A percentile compares a stretch with the other conserved stretches of the same genome.
These are phyloP conservation scores for Ustilago esculenta DNA, from an alignment of 1,284 basidiomycete species.

Conservation along the genomic window DNA sequence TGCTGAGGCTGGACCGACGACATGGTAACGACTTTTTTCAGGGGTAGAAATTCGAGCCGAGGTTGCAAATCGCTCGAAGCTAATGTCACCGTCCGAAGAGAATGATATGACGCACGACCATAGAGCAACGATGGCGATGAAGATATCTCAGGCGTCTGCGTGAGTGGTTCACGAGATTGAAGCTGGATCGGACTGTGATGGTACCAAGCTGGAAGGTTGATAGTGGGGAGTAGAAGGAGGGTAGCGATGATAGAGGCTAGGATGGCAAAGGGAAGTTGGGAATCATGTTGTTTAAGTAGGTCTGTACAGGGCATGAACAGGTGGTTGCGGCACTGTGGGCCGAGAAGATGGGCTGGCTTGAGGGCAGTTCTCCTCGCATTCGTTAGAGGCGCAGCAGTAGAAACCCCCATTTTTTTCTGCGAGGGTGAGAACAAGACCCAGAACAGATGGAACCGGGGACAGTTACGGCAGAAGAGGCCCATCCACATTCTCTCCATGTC, in stretches of 20 bases:
- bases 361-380: too few relatives aligned
- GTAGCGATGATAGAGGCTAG: neutral
- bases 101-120: neutral
- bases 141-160: too few relatives aligned
- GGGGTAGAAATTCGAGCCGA: neutral
- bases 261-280: neutral
- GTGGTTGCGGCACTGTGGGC: neutral
- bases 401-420: too few relatives aligned
- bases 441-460: too few relatives aligned
- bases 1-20: conserved; percentile 3
- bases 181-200: too few relatives aligned
- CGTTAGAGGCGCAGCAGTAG: too few relatives aligned
- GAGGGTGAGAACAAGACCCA: too few relatives aligned
- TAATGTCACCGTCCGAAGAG: neutral
- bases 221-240: neutral
- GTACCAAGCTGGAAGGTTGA: neutral
- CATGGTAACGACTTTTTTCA: neutral
- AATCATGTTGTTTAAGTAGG: conserved; percentile 6
- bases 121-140: neutral
- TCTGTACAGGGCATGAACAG: neutral
- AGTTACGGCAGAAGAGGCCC: too few relatives aligned
- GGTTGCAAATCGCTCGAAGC: neutral
- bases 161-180: too few relatives aligned
- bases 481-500: too few relatives aligned
- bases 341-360: neutral